Percentiles rank a stretch among this genome's conserved stretches.
Conservation (phyloP, 139 green algal species). For the Coelastrella sp. region DNA sequence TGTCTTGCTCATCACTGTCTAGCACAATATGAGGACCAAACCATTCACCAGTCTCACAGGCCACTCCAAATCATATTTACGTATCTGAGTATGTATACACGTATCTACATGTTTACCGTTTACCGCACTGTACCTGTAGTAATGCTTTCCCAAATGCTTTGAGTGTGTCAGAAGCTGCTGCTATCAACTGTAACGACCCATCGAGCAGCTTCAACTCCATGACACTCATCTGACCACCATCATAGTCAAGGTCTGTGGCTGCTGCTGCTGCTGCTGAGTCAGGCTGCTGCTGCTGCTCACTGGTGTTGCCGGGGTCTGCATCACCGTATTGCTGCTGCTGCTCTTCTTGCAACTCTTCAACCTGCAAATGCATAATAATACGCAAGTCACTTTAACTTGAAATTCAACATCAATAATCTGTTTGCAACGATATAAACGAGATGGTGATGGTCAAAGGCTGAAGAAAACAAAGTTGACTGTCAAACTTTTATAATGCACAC, state of each 20-base stretch:
- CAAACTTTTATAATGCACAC: not conserved
- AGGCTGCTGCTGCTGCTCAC: not conserved
- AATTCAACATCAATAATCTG: too few relatives aligned
- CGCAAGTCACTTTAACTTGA: too few relatives aligned
- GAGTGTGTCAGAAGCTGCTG: not conserved
- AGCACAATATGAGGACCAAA: too few relatives aligned
- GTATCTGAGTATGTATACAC: too few relatives aligned
- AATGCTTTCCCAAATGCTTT: constrained; percentile 32
- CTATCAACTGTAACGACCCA: not conserved
- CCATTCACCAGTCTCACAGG: too few relatives aligned
- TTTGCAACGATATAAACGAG: too few relatives aligned
- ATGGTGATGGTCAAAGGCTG: too few relatives aligned
- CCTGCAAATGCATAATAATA: not conserved
- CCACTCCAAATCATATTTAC: too few relatives aligned
- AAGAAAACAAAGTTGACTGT: too few relatives aligned
- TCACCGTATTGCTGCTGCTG: constrained; percentile 8
- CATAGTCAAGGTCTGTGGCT: constrained; percentile 33
- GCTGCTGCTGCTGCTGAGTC: not conserved
- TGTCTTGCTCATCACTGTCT: too few relatives aligned
- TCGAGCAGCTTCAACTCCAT: constrained; percentile 13
- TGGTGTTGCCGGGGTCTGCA: constrained; percentile 1
- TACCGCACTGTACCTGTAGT: constrained; percentile 36
- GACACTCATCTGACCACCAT: not conserved
- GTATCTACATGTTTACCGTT: too few relatives aligned
- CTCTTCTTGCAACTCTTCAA: constrained; percentile 10